phyloP scores from a whole-genome alignment of 352 stramenopile genomes.

The Globisporangium spiculum region DNA sequence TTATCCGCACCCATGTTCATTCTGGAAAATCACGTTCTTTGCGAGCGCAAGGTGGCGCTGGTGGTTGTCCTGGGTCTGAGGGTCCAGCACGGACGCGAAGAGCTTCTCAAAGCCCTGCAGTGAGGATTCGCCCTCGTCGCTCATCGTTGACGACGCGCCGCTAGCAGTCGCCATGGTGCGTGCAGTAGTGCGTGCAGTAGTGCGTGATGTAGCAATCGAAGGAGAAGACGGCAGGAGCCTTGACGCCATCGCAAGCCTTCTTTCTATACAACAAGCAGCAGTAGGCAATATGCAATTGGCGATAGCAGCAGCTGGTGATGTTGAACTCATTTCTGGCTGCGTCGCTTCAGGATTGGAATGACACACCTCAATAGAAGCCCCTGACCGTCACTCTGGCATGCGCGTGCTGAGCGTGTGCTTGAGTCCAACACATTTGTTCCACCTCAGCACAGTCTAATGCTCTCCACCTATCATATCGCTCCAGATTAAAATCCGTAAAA shows the following conservation, averaged over 20 bases:
- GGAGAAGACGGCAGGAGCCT: neutral
- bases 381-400: neutral
- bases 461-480: conserved; percentile 8
- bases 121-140: conserved; percentile 18
- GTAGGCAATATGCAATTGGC: neutral
- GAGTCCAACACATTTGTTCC: conserved; percentile 14
- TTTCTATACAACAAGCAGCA: neutral
- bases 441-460: neutral
- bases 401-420: conserved; percentile 5
- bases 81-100: conserved; percentile 53
- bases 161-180: neutral
- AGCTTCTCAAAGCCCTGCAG: conserved; percentile 62
- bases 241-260: conserved; percentile 4
- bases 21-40: conserved; percentile 76
- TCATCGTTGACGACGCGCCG: neutral
- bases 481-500: neutral
- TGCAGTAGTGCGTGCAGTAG: neutral
- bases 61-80: conserved; percentile 63
- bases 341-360: conserved; percentile 17
- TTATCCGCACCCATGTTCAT: conserved; percentile 48
- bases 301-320: neutral
- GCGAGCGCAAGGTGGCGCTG: conserved; percentile 68
- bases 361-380: conserved; percentile 5
- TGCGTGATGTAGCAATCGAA: neutral
- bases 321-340: neutral